Evolutionary conservation across 176 grass and related monocot genomes (phyloP), one percentile per base, ranked within the genome.

Genomic region (Bolboschoenus planiculmis): DNA sequence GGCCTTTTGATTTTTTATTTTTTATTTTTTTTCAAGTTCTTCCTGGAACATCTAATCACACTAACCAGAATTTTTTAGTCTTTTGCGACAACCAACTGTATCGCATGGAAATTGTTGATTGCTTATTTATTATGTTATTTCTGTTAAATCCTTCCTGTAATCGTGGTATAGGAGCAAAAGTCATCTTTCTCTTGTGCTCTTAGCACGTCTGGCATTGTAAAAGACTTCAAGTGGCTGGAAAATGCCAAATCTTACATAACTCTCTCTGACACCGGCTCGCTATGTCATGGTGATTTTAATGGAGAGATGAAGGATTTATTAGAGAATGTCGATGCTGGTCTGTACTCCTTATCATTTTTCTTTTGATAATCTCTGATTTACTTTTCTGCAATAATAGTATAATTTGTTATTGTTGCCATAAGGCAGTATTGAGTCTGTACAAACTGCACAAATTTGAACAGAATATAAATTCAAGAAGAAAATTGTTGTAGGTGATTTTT

Each of bases 201-300:
- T 34, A 90, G 40, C 47, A 31, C 26, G 53, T 85, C 85, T 85
- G 76, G 70, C 44, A 83, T 78, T 6, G 21, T 91, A 48, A 95
- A 95, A 85, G 90, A 95, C 74, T 91, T 98, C 14, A 98, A 88
- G 60, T 95, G 92, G 96, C 83, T 92, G 84, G 88, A 93, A 81
- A 84, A 87, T 21, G 71, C 88, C 11, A 74, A 82, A 78, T 81
- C 89, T 62, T 98, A 88, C 75, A 34, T 93, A 85, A 81, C 88
- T 85, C 96, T 95, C 58, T 87, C 84, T 2, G 85, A 80, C 61
- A 61, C 61, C 71, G 92, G 90, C 2, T 86, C 86, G 76, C 89
- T 98, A 40, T 90, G 54, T 88, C 87, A 88, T 27, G 90, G 87
- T 13, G 81, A 74, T 88, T 63, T 90, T 50, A 88, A 84, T 8